A percentile compares a stretch with the other conserved stretches of the same genome.
Evolutionary conservation across 2,329 filamentous ascomycete genomes (phyloP).

Genomic region (Emmonsiellopsis sp.): DNA sequence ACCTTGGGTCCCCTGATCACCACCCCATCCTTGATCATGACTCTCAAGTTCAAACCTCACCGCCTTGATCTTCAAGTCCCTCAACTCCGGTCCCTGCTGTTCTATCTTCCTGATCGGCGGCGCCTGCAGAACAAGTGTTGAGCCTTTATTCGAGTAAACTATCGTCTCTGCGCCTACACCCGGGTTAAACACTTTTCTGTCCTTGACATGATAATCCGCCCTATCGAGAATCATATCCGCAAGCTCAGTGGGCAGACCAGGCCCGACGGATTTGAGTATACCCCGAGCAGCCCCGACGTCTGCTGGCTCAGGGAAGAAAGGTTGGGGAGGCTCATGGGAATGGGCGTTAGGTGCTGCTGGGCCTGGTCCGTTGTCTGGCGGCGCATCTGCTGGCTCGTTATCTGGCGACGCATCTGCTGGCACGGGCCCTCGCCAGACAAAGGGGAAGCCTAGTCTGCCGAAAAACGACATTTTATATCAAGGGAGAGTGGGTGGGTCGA

Average conservation of each 20-base stretch:
- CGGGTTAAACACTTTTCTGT: not conserved
- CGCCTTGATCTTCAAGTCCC: not conserved
- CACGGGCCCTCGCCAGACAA: too few relatives aligned
- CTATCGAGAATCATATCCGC: slow-evolving; percentile 2
- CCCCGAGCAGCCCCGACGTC: not conserved
- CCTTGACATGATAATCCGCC: slow-evolving; percentile 1
- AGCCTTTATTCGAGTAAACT: too few relatives aligned
- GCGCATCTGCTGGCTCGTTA: not conserved
- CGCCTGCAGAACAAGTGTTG: not conserved
- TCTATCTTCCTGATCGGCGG: slow-evolving; percentile 1
- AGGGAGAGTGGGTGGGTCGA: too few relatives aligned
- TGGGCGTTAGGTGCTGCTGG: too few relatives aligned
- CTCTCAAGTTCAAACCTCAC: slow-evolving; percentile 2
- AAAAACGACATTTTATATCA: too few relatives aligned
- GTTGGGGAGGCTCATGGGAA: not conserved
- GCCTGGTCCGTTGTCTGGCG: too few relatives aligned
- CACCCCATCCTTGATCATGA: slow-evolving; percentile 4
- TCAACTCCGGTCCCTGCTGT: not conserved
- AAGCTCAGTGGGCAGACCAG: slow-evolving; percentile 3
- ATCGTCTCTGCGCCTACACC: not conserved
- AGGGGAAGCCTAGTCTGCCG: too few relatives aligned
- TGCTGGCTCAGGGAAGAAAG: slow-evolving; percentile 1
- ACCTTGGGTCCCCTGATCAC: not conserved
- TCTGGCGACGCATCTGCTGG: not conserved
- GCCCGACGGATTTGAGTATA: not conserved